Percentiles rank a stretch among this genome's conserved stretches.
These are phyloP conservation scores for Rhizophora mangle DNA, from an alignment of 345 rosid species.

Conservation along the genomic window DNA sequence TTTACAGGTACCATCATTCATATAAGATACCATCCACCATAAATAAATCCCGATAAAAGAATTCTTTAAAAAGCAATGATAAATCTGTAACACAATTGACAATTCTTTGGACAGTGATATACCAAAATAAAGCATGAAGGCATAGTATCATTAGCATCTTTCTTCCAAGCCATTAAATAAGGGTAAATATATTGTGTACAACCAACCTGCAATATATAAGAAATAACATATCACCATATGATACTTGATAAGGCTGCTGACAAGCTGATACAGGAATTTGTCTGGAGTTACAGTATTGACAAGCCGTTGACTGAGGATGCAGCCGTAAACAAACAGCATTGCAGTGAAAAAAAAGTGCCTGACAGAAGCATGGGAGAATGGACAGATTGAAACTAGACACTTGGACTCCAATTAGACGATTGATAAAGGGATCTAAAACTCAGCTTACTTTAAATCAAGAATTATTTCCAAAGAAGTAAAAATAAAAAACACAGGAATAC, in stretches of 20 bases:
- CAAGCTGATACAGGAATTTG: constrained; percentile 74
- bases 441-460: not conserved
- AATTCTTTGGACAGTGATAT: not conserved
- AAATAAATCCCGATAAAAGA: not conserved
- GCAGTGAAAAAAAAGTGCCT: constrained; percentile 99
- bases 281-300: constrained; percentile 84
- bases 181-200: not conserved
- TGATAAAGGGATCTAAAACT: not conserved
- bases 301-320: constrained; percentile 87
- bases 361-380: constrained; percentile 16
- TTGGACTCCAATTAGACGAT: not conserved
- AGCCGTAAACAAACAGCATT: constrained; percentile 93
- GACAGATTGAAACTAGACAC: not conserved
- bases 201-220: constrained; percentile 83
- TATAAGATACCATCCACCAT: constrained; percentile 1
- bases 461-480: not conserved
- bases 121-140: too few relatives aligned
- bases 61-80: not conserved
- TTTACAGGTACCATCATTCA: not conserved
- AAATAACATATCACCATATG: constrained; percentile 88
- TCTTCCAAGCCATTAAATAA: not conserved
- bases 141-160: too few relatives aligned
- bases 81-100: not conserved
- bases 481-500: not conserved
- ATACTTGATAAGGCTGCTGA: constrained; percentile 77